A percentile compares a stretch with the other conserved stretches of the same genome.
These are phyloP conservation scores for Lasiosphaeria hispida DNA, from an alignment of 495 filamentous ascomycete species.

Conservation along the genomic window DNA sequence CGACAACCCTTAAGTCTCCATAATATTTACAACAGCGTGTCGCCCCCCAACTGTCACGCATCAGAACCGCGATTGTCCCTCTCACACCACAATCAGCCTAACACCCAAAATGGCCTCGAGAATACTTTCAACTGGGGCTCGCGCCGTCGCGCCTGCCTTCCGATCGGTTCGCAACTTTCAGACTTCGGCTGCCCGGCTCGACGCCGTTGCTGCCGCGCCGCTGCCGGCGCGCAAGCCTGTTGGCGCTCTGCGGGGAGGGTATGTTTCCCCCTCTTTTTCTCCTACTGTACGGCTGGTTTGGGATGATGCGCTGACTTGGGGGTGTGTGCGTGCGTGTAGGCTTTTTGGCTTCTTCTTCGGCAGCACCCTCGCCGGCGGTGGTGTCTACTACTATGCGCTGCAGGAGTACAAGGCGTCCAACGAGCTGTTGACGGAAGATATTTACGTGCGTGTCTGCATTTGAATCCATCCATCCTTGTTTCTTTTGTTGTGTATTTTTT, in stretches of 20 bases:
- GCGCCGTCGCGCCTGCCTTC: conserved; percentile 30
- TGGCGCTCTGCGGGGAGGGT: conserved; percentile 92
- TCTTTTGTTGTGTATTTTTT: conserved; percentile 14
- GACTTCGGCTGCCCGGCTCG: conserved; percentile 45
- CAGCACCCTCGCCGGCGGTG: conserved; percentile 70
- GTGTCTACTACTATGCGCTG: conserved; percentile 86
- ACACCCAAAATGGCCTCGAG: conserved; percentile 45
- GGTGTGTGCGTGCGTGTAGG: conserved; percentile 41
- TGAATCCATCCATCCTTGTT: conserved; percentile 28
- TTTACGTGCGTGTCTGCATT: conserved; percentile 73
- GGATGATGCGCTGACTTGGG: not conserved
- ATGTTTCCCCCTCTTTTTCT: conserved; percentile 34
- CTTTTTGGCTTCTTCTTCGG: conserved; percentile 93
- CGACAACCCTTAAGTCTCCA: not conserved
- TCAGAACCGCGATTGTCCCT: not conserved
- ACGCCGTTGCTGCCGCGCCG: conserved; percentile 38
- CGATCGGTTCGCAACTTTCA: conserved; percentile 37
- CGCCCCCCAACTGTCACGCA: not conserved
- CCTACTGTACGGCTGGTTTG: not conserved
- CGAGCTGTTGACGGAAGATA: conserved; percentile 91
- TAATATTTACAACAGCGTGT: not conserved
- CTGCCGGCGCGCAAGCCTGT: conserved; percentile 76
- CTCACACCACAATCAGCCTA: not conserved
- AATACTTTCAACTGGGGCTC: conserved; percentile 39
- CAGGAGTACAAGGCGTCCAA: conserved; percentile 93